Percentiles rank a stretch among this genome's conserved stretches.
phyloP scores from a whole-genome alignment of 2,329 filamentous ascomycete species.

The Parastagonospora nodorum region DNA sequence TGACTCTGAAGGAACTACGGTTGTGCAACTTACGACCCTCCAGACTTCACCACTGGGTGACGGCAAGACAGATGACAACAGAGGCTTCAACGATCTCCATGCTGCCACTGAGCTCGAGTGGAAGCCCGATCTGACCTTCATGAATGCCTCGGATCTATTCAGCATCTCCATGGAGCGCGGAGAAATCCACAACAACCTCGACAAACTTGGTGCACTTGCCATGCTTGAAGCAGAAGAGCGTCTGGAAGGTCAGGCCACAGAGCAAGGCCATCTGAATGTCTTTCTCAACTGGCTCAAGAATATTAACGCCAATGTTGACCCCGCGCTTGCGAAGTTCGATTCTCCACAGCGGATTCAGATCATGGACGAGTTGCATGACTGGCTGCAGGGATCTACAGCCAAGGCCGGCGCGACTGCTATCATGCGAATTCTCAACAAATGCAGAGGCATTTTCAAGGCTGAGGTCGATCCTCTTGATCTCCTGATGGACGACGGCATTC shows the following conservation, averaged over 20 bases:
- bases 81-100: background rate
- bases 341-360: background rate
- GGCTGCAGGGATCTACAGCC: background rate
- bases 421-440: background rate
- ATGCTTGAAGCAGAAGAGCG: background rate
- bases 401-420: background rate
- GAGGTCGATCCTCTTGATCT: background rate
- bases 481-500: background rate
- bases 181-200: background rate
- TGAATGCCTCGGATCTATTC: background rate
- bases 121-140: background rate
- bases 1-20: background rate
- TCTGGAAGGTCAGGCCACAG: background rate
- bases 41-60: background rate
- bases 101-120: background rate
- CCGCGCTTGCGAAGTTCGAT: background rate
- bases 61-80: background rate
- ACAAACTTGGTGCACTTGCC: background rate
- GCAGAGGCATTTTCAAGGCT: background rate
- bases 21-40: background rate
- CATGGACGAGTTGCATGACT: background rate
- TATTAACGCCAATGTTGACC: background rate
- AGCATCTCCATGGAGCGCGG: background rate
- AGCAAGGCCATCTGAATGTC: background rate
- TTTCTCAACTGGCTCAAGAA: background rate